A percentile compares a stretch with the other conserved stretches of the same genome.
Evolutionary conservation across 495 filamentous ascomycete genomes (phyloP).

Genomic region (Hypoxylon subgilvum): DNA sequence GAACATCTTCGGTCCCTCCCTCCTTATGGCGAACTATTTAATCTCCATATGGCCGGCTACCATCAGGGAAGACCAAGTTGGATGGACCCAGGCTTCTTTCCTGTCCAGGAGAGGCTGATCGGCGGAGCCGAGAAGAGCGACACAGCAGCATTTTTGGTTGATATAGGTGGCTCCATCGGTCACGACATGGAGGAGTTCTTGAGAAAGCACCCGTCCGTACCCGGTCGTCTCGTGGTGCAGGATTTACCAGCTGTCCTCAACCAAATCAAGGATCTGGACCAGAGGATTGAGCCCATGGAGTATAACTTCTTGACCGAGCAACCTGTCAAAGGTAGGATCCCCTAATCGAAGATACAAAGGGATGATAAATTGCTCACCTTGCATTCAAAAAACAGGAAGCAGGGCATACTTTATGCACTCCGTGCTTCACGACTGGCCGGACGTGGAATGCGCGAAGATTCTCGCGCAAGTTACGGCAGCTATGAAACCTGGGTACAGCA

Average conservation of each 20-base stretch:
- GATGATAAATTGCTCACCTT: no score
- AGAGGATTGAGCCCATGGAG: conserved; percentile 39
- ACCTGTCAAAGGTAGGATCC: conserved; percentile 52
- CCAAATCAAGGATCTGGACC: conserved; percentile 25
- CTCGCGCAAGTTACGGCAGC: conserved; percentile 23
- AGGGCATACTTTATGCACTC: conserved; percentile 45
- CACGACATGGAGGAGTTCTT: conserved; percentile 58
- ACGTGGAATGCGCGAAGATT: conserved; percentile 27
- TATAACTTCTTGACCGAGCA: conserved; percentile 50
- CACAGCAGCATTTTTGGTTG: conserved; percentile 20
- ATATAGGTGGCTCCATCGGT: conserved; percentile 51
- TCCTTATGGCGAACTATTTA: conserved; percentile 44
- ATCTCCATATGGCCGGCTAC: conserved; percentile 55
- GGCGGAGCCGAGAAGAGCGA: conserved; percentile 16
- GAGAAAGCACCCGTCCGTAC: conserved; percentile 44
- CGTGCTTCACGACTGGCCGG: conserved; percentile 51
- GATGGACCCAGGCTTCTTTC: conserved; percentile 56
- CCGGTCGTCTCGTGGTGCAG: conserved; percentile 56
- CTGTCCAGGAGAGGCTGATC: conserved; percentile 46
- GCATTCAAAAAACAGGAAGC: conserved; percentile 40
- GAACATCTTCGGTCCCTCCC: conserved; percentile 35
- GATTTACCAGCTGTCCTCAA: conserved; percentile 51
- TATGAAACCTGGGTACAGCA: conserved; percentile 50
- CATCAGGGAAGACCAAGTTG: conserved; percentile 52
- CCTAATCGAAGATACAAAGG: no score